Evolutionary conservation across 345 rosid species (phyloP).

Genomic region (Aquilaria malaccensis): DNA sequence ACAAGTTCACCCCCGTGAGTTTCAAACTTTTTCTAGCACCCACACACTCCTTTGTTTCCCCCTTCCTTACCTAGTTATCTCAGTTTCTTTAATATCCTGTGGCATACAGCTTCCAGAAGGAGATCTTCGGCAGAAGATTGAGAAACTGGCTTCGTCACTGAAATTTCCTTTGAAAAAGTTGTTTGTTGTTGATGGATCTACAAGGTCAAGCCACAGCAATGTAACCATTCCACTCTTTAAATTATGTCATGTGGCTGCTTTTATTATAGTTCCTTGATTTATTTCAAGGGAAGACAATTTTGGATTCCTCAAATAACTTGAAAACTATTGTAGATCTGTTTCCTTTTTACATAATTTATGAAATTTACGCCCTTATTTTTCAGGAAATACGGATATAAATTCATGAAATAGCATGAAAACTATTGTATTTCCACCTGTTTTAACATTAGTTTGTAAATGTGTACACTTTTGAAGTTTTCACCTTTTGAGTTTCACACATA

Average conservation of each 20-base stretch:
- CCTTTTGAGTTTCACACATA: no score
- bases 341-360: no score
- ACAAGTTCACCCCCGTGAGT: conserved; percentile 96
- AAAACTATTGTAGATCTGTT: no score
- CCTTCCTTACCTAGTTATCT: conserved; percentile 11
- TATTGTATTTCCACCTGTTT: no score
- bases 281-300: no score
- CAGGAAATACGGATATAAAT: no score
- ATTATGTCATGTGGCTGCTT: not conserved
- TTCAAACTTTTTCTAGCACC: conserved; percentile 2
- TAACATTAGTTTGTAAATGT: no score
- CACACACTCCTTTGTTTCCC: not conserved
- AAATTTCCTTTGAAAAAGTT: conserved; percentile 90
- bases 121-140: conserved; percentile 70
- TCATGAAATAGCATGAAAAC: no score
- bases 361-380: no score
- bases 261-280: no score
- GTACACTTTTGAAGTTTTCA: no score
- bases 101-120: conserved; percentile 84
- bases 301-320: no score
- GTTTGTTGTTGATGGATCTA: conserved; percentile 98
- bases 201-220: conserved; percentile 99
- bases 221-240: conserved; percentile 41
- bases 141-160: conserved; percentile 83
- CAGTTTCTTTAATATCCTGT: conserved; percentile 12